These are phyloP conservation scores for Mallotus repandus DNA, from an alignment of 441 rosid species.

Conservation along the genomic window DNA sequence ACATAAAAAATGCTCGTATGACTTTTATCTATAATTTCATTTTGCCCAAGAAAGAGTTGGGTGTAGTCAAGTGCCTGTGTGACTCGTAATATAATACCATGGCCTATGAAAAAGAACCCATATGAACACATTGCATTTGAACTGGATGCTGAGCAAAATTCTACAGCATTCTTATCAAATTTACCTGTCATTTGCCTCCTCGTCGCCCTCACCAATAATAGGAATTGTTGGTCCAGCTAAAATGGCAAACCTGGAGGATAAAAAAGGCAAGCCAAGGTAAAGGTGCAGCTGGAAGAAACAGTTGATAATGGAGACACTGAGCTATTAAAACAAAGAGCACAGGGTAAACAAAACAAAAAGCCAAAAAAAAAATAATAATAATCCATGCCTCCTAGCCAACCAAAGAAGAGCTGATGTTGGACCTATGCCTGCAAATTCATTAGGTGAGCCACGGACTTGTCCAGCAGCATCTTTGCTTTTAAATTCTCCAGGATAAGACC, in stretches of 20 bases:
- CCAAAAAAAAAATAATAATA: too few relatives aligned
- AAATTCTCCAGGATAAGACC: constrained; percentile 99
- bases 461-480: constrained; percentile 99
- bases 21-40: background rate
- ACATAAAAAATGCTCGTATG: background rate
- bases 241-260: constrained; percentile 69
- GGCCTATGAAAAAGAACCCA: constrained; percentile 3
- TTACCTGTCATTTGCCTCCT: constrained; percentile 97
- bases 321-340: constrained; percentile 12
- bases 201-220: constrained; percentile 93
- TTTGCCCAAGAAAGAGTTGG: background rate
- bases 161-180: constrained; percentile 1
- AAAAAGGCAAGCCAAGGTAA: constrained; percentile 15
- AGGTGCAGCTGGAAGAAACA: constrained; percentile 19
- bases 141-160: background rate
- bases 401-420: constrained; percentile 93
- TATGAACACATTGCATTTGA: background rate
- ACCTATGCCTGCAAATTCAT: constrained; percentile 93
- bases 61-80: background rate
- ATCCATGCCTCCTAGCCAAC: constrained; percentile 87
- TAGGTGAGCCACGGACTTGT: constrained; percentile 99
- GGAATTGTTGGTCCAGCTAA: constrained; percentile 97
- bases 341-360: constrained; percentile 14
- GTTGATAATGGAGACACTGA: constrained; percentile 13
- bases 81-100: background rate